Conservation (phyloP, 2,329 filamentous ascomycete species). For the Aspergillus felis region DNA sequence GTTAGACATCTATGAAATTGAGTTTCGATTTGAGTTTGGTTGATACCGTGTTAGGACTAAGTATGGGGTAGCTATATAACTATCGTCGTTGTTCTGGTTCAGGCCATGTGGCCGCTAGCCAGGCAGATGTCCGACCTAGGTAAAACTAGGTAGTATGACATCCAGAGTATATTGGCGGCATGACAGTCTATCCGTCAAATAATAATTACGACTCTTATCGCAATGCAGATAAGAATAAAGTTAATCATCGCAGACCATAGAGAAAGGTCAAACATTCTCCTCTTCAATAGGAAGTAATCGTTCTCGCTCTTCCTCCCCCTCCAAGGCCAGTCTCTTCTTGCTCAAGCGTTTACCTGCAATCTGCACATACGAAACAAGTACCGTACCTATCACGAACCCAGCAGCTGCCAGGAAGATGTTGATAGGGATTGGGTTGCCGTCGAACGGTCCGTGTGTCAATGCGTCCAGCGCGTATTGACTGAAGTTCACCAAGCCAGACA, state of each 20-base stretch:
- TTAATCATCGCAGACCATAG: not conserved
- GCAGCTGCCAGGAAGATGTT: constrained; percentile 64
- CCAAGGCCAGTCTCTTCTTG: constrained; percentile 7
- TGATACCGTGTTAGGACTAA: not conserved
- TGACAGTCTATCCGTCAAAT: not conserved
- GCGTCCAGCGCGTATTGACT: constrained; percentile 75
- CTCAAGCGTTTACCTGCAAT: constrained; percentile 16
- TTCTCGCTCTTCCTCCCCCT: constrained; percentile 22
- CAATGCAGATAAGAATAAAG: not conserved
- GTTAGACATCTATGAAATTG: not conserved
- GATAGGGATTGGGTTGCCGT: constrained; percentile 70
- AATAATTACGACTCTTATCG: not conserved
- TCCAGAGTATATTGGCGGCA: no score
- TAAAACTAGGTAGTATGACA: not conserved
- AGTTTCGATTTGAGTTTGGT: not conserved
- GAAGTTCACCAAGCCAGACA: constrained; percentile 80
- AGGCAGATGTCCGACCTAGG: not conserved
- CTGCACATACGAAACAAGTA: constrained; percentile 63
- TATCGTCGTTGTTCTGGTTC: no score
- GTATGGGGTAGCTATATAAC: no score
- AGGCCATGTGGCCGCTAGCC: no score
- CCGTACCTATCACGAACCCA: constrained; percentile 62
- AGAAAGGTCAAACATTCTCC: constrained; percentile 11
- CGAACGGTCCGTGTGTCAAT: constrained; percentile 68
- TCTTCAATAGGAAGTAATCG: constrained; percentile 23